phyloP scores from a whole-genome alignment of 1,284 basidiomycete species.

The Boletellus deceptivus region DNA sequence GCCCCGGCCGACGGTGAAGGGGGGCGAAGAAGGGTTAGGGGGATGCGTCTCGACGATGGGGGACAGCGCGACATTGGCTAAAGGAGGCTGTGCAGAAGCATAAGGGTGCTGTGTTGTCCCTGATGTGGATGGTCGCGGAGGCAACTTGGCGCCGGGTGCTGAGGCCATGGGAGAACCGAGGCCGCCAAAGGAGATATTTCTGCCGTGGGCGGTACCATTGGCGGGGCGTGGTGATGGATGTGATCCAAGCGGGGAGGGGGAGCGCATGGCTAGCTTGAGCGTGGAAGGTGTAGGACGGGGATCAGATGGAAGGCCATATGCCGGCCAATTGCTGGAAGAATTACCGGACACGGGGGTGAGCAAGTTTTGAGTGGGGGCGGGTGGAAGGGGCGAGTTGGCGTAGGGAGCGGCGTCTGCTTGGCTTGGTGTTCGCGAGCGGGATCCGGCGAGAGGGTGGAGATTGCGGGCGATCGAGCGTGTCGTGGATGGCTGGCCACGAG shows the following conservation, averaged over 20 bases:
- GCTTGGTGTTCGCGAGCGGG: slow-evolving; percentile 55
- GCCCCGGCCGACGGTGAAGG: slow-evolving; percentile 54
- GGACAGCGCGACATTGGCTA: slow-evolving; percentile 47
- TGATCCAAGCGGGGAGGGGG: slow-evolving; percentile 57
- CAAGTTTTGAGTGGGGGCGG: slow-evolving; percentile 46
- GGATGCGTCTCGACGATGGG: slow-evolving; percentile 62
- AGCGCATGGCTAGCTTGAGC: slow-evolving; percentile 42
- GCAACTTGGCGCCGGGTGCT: slow-evolving; percentile 38
- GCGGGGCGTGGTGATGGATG: slow-evolving; percentile 35
- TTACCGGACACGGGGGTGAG: slow-evolving; percentile 47
- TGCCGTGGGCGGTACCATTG: slow-evolving; percentile 40
- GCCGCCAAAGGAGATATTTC: slow-evolving; percentile 49
- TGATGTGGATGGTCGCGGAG: slow-evolving; percentile 39
- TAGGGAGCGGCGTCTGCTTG: slow-evolving; percentile 52
- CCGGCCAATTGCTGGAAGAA: slow-evolving; percentile 42
- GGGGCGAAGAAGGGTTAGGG: slow-evolving; percentile 46
- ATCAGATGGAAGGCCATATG: slow-evolving; percentile 59
- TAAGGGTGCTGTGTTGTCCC: slow-evolving; percentile 49
- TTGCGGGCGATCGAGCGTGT: slow-evolving; percentile 30
- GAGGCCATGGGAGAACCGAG: slow-evolving; percentile 35
- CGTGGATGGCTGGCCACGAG: slow-evolving; percentile 54
- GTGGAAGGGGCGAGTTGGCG: slow-evolving; percentile 52
- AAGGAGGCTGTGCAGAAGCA: slow-evolving; percentile 43
- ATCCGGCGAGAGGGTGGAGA: slow-evolving; percentile 20
- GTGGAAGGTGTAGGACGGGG: slow-evolving; percentile 52